Base-by-base conservation (phyloP, 2,329 filamentous ascomycete genomes). In the Trichoderma atroviride region DNA sequence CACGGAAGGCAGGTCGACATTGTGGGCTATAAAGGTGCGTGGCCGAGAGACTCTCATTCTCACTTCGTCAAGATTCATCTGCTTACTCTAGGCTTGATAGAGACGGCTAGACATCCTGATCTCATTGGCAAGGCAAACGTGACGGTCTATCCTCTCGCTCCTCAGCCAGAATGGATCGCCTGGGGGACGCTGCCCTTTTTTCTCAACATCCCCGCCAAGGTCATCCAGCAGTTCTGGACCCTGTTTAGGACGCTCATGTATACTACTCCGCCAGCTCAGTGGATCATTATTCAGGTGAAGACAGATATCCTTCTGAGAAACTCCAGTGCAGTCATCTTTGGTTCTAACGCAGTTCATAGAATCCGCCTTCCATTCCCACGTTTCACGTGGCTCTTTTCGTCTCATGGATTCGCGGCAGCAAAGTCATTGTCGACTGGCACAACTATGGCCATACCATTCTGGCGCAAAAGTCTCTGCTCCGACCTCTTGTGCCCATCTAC, bases 401-500 rank as follows among this genome's bases (percentile, higher is more conserved):
- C 59, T 92, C 92, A 75, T 87, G 89, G 74, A 79, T 97, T 62
- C 90, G 96, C 61, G 91, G 92, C 74, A 97, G 92, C 50, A 88
- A 88, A 69, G 86, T 99, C 4, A 85, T 98, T 71, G 92, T 98
- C 68, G 96, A 99, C 83, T 99, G 96, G 96, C 96, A 99, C 83
- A 99, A 99, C 81, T 98, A 97, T 80, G 96, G 95, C 74, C 97
- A 95, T 85, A 95, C 93, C 10, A 97, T 99, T 74, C 88, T 99
- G 4, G 92, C 87, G 5, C 84, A 87, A 59, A 88, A 86, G 60
- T 81, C 83, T 29, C 85, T 87, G 52, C 79, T 77, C 6, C 92
- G 96, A 76, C 91, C 91, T 0, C 86, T 97, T n/a, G 93, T 97
- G 10, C 85, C 81, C 33, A 77, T 96, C 10, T 92, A 95, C 29